These are phyloP conservation scores for Pseudonitzschia multistriata DNA, from an alignment of 108 stramenopile genomes.

Conservation along the genomic window DNA sequence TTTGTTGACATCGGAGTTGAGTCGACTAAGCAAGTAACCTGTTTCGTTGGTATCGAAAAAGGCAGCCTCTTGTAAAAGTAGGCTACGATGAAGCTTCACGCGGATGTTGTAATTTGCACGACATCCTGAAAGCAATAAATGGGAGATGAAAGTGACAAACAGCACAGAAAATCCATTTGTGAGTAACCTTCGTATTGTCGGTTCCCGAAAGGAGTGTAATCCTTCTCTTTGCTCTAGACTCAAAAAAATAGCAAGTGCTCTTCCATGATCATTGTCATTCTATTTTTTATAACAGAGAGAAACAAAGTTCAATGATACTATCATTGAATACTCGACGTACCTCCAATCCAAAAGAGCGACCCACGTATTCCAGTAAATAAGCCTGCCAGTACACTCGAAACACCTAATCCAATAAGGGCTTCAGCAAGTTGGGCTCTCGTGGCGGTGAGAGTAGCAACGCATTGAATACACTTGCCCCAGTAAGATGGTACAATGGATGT, in stretches of 20 bases:
- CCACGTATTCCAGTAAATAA: slow-evolving; percentile 81
- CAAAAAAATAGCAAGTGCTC: background rate
- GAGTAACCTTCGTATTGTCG: too few relatives aligned
- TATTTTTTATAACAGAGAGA: background rate
- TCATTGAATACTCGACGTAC: slow-evolving; percentile 30
- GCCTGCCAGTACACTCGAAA: slow-evolving; percentile 59
- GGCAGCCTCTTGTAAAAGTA: slow-evolving; percentile 86
- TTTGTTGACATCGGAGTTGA: slow-evolving; percentile 88
- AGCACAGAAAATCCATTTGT: background rate
- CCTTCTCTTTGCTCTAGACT: too few relatives aligned
- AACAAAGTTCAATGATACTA: background rate
- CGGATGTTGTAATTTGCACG: slow-evolving; percentile 85
- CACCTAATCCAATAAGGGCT: slow-evolving; percentile 60
- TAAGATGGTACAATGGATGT: slow-evolving; percentile 73
- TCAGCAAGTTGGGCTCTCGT: slow-evolving; percentile 36
- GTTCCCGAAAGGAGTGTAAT: too few relatives aligned
- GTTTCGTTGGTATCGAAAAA: slow-evolving; percentile 83
- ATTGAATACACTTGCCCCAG: slow-evolving; percentile 67
- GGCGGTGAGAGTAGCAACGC: slow-evolving; percentile 57
- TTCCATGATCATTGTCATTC: background rate
- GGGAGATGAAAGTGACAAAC: slow-evolving; percentile 5
- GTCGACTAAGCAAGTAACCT: slow-evolving; percentile 74
- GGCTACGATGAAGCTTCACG: slow-evolving; percentile 79
- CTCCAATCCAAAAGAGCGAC: slow-evolving; percentile 85
- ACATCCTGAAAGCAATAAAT: slow-evolving; percentile 53